Percentiles rank a stretch among this genome's conserved stretches.
These are phyloP conservation scores for Thielaviopsis musarum DNA, from an alignment of 2,329 filamentous ascomycete genomes.

Conservation along the genomic window DNA sequence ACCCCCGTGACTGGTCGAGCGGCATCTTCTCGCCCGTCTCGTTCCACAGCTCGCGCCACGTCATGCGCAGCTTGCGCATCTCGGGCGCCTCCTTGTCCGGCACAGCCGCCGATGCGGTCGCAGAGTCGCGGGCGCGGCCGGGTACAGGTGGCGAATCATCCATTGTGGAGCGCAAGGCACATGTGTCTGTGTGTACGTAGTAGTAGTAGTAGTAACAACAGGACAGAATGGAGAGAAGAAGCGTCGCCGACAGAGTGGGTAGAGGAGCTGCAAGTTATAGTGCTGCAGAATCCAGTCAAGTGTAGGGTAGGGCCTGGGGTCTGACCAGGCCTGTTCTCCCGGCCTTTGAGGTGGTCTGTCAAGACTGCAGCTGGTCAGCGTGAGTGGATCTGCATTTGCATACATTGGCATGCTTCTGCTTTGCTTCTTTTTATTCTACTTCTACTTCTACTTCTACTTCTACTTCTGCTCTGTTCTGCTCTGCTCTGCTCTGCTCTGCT, in stretches of 20 bases:
- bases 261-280: background rate
- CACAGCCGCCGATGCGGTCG: too few relatives aligned
- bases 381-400: too few relatives aligned
- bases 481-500: too few relatives aligned
- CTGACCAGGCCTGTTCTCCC: background rate
- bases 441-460: too few relatives aligned
- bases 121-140: background rate
- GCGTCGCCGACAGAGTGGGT: background rate
- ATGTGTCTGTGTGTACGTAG: too few relatives aligned
- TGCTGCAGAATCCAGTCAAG: background rate
- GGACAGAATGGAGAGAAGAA: background rate
- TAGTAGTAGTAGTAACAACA: background rate
- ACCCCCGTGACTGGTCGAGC: background rate
- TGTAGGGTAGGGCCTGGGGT: background rate
- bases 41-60: background rate
- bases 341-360: too few relatives aligned
- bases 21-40: background rate
- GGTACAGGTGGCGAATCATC: background rate
- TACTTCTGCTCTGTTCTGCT: too few relatives aligned
- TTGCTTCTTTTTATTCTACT: too few relatives aligned
- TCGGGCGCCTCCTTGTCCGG: background rate
- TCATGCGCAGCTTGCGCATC: background rate
- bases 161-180: background rate
- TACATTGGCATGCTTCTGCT: too few relatives aligned
- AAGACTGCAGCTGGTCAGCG: too few relatives aligned